Evolutionary conservation across 257 asterid genomes (phyloP).

Genomic region (Scutellaria baicalensis): DNA sequence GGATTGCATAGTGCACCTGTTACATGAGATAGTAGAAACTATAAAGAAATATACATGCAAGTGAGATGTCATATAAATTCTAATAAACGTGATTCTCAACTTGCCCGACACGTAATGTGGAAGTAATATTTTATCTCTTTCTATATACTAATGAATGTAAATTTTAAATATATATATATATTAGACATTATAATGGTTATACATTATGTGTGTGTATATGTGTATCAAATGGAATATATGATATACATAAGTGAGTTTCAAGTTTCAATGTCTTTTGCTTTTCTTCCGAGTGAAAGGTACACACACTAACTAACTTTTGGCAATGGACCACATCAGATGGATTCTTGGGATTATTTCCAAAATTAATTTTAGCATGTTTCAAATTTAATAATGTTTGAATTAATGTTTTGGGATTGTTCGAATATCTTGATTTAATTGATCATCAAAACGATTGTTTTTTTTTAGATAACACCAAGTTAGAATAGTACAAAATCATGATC

Average conservation of each 20-base stretch:
- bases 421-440: not conserved
- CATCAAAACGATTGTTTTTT: too few relatives aligned
- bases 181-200: too few relatives aligned
- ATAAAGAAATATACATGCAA: not conserved
- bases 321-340: not conserved
- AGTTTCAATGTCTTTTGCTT: not conserved
- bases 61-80: too few relatives aligned
- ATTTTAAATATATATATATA: too few relatives aligned
- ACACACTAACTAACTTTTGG: not conserved
- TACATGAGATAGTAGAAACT: too few relatives aligned
- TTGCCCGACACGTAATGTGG: too few relatives aligned
- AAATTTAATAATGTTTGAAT: not conserved
- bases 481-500: not conserved
- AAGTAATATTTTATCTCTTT: too few relatives aligned
- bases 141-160: too few relatives aligned
- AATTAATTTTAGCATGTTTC: not conserved
- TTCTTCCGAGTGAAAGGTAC: slow-evolving; percentile 5
- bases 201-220: too few relatives aligned
- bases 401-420: not conserved
- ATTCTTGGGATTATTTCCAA: not conserved
- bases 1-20: too few relatives aligned
- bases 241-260: not conserved
- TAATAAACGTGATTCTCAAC: too few relatives aligned
- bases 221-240: too few relatives aligned
- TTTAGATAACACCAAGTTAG: slow-evolving; percentile 4